Percentiles rank a stretch among this genome's conserved stretches.
Evolutionary conservation across 2,329 filamentous ascomycete genomes (phyloP).

Genomic region (Hypoxylon sp.): DNA sequence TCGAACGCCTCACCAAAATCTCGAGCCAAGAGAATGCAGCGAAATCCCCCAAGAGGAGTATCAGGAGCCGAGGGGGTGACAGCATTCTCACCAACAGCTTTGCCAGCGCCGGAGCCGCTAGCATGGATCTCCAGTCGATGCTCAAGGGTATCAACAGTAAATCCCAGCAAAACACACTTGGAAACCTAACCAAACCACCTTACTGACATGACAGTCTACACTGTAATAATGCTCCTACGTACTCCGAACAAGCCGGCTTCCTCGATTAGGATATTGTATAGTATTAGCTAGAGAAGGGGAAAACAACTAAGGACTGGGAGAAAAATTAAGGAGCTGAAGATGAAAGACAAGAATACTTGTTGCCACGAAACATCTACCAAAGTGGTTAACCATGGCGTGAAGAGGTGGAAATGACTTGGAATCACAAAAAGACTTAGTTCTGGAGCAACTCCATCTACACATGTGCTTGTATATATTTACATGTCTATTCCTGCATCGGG

Average conservation of each 20-base stretch:
- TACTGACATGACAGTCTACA: slow-evolving; percentile 40
- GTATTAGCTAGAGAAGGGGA: background rate
- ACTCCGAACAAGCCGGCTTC: slow-evolving; percentile 1
- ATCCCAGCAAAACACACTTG: slow-evolving; percentile 43
- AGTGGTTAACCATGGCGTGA: slow-evolving; percentile 2
- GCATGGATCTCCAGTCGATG: slow-evolving; percentile 46
- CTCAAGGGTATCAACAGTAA: slow-evolving; percentile 48
- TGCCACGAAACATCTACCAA: slow-evolving; percentile 14
- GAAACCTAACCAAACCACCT: slow-evolving; percentile 46
- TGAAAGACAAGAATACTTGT: background rate
- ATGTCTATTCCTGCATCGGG: slow-evolving; percentile 17
- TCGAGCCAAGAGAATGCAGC: slow-evolving; percentile 49
- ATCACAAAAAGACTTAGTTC: slow-evolving; percentile 17
- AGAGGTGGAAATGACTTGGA: slow-evolving; percentile 17
- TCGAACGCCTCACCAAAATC: slow-evolving; percentile 39
- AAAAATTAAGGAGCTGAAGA: background rate
- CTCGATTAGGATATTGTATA: slow-evolving; percentile 17
- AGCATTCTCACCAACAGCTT: slow-evolving; percentile 37
- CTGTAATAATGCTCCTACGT: slow-evolving; percentile 29
- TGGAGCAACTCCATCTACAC: slow-evolving; percentile 31
- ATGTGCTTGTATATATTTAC: slow-evolving; percentile 35
- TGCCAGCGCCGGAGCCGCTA: slow-evolving; percentile 33
- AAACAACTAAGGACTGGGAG: background rate
- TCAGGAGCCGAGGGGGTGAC: slow-evolving; percentile 44
- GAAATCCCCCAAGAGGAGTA: slow-evolving; percentile 41